Base-by-base conservation (phyloP, 345 rosid species). In the Punica granatum region DNA sequence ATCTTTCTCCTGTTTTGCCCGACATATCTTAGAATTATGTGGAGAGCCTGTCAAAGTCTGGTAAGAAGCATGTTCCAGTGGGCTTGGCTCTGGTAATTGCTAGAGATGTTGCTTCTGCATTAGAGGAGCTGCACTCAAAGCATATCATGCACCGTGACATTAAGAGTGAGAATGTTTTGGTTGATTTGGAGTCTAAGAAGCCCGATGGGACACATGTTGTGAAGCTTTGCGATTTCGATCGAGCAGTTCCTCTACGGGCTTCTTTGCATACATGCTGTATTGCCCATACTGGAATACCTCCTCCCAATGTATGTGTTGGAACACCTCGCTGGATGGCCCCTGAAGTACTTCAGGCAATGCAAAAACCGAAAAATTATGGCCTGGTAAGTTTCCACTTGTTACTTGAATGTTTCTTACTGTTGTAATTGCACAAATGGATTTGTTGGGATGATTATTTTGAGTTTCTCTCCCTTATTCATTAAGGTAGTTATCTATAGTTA, bases 301-400 rank as follows among this genome's bases (percentile, higher is more conserved):
- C 96, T 69, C 90, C 97, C 14, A 76, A 86, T 73, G 67, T 79
- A 65, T 94, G 99, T 83, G 98, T 94, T 49, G 99, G 99, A 74
- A 94, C 98, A 5, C 98, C 99, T 7, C 88, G 98, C 11, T 94
- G 99, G 98, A 92, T 94, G 97, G 97, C 98, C 66, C 99, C 99
- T 12, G 99, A 94, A 78, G 98, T 94, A 71, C 71, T 91, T 60
- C 80, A 59, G 69, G 81, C 98, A 61, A 88, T 88, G 97, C 82
- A 85, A 67, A 79, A 89, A 56, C 83, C 39, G 5, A 80, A 60
- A 64, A 60, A 26, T 18, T 94, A 91, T 49, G 97, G 99, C 70
- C 77, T 94, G 81, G 99, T 91, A 85, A 68, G 80, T 69, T 74
- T 63, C 74, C 0, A 1, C 23, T 53, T 68, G 8, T 25, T 19